Evolutionary conservation across 2,329 filamentous ascomycete genomes (phyloP).

Genomic region (Pestalotiopsis sp.): DNA sequence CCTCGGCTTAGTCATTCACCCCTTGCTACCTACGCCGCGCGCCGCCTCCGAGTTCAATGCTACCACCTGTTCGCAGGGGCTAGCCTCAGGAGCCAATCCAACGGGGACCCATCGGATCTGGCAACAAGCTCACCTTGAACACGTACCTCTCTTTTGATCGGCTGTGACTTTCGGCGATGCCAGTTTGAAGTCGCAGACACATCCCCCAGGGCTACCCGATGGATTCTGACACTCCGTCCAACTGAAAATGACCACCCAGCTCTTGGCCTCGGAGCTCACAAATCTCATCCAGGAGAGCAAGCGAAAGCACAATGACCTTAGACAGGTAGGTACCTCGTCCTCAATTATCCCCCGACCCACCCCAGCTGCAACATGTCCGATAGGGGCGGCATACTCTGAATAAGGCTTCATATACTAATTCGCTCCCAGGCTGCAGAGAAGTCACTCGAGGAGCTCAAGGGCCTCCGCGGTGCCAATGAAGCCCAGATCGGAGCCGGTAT

Average conservation of each 20-base stretch:
- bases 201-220: slow-evolving; percentile 14
- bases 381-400: neutral
- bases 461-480: slow-evolving; percentile 72
- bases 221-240: slow-evolving; percentile 20
- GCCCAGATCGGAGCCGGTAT: slow-evolving; percentile 71
- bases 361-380: neutral
- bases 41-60: neutral
- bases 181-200: neutral
- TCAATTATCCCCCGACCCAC: slow-evolving; percentile 25
- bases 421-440: slow-evolving; percentile 78
- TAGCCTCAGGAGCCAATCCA: too few relatives aligned
- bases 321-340: slow-evolving; percentile 56
- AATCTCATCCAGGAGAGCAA: slow-evolving; percentile 96
- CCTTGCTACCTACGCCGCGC: neutral
- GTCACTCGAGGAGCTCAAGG: slow-evolving; percentile 85
- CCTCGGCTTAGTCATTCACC: slow-evolving; percentile 17
- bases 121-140: slow-evolving; percentile 25
- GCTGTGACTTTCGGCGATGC: neutral
- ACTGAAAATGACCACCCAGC: slow-evolving; percentile 81
- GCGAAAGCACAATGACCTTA: slow-evolving; percentile 86
- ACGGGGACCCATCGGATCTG: slow-evolving; percentile 25
- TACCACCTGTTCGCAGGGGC: neutral
- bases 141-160: neutral
- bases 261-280: slow-evolving; percentile 82
- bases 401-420: neutral